phyloP scores from a whole-genome alignment of 1,284 basidiomycete species.

The Peniophora sp. region DNA sequence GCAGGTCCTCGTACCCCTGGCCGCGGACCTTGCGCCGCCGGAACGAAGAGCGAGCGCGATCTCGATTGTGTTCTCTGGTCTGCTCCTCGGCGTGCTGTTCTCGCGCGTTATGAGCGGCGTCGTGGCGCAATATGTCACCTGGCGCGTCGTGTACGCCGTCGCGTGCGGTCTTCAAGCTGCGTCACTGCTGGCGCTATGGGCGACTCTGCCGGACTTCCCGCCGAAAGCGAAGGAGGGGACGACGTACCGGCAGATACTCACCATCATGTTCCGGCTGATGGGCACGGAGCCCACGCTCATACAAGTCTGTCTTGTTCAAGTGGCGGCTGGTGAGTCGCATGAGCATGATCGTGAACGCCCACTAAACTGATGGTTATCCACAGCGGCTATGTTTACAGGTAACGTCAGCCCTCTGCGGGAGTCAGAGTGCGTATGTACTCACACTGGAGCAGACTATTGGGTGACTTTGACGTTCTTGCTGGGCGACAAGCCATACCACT shows the following conservation, averaged over 20 bases:
- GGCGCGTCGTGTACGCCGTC: constrained; percentile 41
- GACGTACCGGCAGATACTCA: constrained; percentile 36
- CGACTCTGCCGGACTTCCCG: constrained; percentile 43
- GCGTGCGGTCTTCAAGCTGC: constrained; percentile 31
- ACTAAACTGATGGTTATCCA: too few relatives aligned
- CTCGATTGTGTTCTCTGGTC: constrained; percentile 40
- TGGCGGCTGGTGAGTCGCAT: constrained; percentile 16
- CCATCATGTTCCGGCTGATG: constrained; percentile 37
- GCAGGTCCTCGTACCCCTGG: constrained; percentile 40
- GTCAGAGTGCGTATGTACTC: too few relatives aligned
- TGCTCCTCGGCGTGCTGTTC: constrained; percentile 41
- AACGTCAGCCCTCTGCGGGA: too few relatives aligned
- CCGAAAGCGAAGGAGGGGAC: constrained; percentile 34
- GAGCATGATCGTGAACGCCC: too few relatives aligned
- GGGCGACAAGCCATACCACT: not conserved
- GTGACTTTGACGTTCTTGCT: constrained; percentile 8
- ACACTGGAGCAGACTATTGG: constrained; percentile 32
- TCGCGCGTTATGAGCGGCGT: constrained; percentile 42
- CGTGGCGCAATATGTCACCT: constrained; percentile 36
- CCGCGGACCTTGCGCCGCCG: constrained; percentile 45
- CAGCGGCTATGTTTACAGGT: too few relatives aligned
- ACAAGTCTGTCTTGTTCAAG: constrained; percentile 35
- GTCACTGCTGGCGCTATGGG: constrained; percentile 31
- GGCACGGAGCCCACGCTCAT: constrained; percentile 44
- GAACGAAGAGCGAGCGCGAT: constrained; percentile 39